These are phyloP conservation scores for Exophiala alcalophila DNA, from an alignment of 2,329 filamentous ascomycete genomes.

Conservation along the genomic window DNA sequence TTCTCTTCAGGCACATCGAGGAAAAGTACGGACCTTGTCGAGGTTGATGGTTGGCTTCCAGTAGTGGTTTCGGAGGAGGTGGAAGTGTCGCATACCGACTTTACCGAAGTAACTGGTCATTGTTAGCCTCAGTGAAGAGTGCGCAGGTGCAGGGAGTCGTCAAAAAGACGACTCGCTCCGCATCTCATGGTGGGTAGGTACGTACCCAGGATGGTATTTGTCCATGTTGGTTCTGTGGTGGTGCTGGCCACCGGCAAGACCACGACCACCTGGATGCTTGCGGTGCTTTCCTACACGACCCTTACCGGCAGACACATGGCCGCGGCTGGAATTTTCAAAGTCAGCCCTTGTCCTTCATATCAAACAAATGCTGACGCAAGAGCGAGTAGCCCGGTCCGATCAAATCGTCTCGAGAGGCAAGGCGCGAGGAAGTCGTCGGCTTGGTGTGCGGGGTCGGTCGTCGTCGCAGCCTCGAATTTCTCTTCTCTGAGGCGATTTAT, in stretches of 20 bases:
- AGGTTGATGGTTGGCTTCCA: conserved; percentile 99
- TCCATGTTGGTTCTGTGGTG: conserved; percentile 92
- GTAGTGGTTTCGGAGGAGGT: conserved; percentile 91
- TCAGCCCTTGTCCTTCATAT: conserved; percentile 32
- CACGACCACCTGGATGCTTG: conserved; percentile 77
- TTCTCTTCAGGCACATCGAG: conserved; percentile 1
- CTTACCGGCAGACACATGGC: conserved; percentile 97
- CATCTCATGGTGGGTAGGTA: conserved; percentile 59
- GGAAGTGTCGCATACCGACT: conserved; percentile 94
- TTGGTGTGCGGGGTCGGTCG: too few relatives aligned
- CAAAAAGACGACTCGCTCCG: neutral
- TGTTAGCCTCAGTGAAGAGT: neutral
- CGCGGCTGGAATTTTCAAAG: conserved; percentile 62
- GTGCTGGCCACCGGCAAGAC: conserved; percentile 98
- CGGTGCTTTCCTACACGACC: conserved; percentile 99
- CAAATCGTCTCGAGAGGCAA: too few relatives aligned
- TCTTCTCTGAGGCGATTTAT: too few relatives aligned
- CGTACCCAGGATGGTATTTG: conserved; percentile 98
- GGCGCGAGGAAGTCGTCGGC: neutral
- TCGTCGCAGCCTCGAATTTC: too few relatives aligned
- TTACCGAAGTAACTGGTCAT: conserved; percentile 61
- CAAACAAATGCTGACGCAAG: too few relatives aligned
- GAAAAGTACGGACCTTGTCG: conserved; percentile 73
- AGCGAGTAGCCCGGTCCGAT: too few relatives aligned
- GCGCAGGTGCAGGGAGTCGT: neutral